Evolutionary conservation across 164 flowering plant genomes (phyloP).

Genomic region (Magnolia officinalis): DNA sequence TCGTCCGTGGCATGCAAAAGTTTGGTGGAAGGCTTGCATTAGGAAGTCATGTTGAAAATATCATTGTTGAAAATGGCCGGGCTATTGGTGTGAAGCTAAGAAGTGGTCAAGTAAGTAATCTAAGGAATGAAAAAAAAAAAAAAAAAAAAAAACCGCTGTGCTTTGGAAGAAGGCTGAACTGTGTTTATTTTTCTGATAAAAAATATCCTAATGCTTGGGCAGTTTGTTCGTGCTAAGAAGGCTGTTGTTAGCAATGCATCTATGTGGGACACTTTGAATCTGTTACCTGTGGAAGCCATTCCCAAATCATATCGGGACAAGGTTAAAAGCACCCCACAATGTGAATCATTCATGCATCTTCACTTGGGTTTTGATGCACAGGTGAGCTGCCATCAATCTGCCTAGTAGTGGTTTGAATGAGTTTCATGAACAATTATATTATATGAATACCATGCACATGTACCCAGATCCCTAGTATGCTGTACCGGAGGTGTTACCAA

Average conservation of each 20-base stretch:
- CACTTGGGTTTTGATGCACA: constrained; percentile 94
- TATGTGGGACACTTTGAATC: constrained; percentile 88
- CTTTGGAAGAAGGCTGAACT: neutral
- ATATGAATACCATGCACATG: neutral
- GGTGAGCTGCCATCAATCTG: constrained; percentile 35
- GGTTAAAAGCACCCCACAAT: constrained; percentile 58
- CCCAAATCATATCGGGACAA: constrained; percentile 59
- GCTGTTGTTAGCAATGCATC: constrained; percentile 98
- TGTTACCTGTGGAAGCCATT: constrained; percentile 62
- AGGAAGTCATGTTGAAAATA: constrained; percentile 62
- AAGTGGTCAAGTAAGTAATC: constrained; percentile 65
- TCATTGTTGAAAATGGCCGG: constrained; percentile 76
- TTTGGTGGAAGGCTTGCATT: constrained; percentile 81
- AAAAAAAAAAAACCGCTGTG: neutral
- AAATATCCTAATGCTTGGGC: constrained; percentile 24
- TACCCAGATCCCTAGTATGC: neutral
- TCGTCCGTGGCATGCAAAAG: constrained; percentile 77
- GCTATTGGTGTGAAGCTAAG: constrained; percentile 77
- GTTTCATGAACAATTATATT: neutral
- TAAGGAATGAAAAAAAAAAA: neutral
- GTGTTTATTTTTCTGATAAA: constrained; percentile 6
- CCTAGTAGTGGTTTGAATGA: neutral
- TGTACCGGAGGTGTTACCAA: neutral
- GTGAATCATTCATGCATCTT: constrained; percentile 99
- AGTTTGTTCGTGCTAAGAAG: constrained; percentile 87